Evolutionary conservation across 257 asterid genomes (phyloP).

Genomic region (Solanum chaucha): DNA sequence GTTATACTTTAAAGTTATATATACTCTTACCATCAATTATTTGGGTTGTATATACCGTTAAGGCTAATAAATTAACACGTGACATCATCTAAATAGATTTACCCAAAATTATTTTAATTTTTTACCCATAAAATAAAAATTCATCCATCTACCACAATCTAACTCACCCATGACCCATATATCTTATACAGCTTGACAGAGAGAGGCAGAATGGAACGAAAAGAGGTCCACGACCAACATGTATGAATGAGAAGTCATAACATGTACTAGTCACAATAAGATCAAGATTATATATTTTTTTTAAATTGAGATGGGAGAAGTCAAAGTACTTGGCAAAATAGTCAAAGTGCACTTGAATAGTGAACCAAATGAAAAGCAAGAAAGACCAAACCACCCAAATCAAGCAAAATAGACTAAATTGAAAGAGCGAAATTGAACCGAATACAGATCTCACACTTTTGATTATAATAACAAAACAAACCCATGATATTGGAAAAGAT

Average conservation of each 20-base stretch:
- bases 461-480: neutral
- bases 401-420: neutral
- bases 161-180: no score
- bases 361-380: neutral
- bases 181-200: no score
- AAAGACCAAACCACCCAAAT: neutral
- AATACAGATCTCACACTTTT: neutral
- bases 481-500: neutral
- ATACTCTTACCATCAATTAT: no score
- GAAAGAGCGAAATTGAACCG: neutral
- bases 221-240: neutral
- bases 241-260: neutral
- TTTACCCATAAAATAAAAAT: no score
- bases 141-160: no score
- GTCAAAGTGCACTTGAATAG: neutral
- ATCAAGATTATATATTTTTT: neutral
- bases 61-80: no score
- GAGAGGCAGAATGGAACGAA: no score
- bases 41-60: no score
- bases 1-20: no score
- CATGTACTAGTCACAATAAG: neutral
- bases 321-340: neutral
- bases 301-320: neutral
- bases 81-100: no score
- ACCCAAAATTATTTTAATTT: no score